A percentile compares a stretch with the other conserved stretches of the same genome.
phyloP scores from a whole-genome alignment of 495 filamentous ascomycete species.

The Penicillium macrosclerotiorum region DNA sequence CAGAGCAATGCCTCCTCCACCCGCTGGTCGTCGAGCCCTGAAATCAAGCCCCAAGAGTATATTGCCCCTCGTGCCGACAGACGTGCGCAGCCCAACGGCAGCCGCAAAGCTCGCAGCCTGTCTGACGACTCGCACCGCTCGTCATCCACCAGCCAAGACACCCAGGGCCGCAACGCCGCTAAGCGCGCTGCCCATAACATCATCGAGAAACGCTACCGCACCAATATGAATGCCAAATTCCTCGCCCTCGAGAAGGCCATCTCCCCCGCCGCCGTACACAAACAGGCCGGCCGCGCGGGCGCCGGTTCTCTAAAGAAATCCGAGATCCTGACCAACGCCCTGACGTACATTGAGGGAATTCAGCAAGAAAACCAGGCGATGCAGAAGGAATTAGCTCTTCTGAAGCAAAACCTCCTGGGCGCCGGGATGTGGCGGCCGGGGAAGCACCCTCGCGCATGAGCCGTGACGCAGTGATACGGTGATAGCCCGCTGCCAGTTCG shows the following conservation, averaged over 20 bases:
- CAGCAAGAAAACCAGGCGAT: conserved; percentile 42
- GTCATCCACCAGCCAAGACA: conserved; percentile 16
- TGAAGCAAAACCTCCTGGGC: conserved; percentile 36
- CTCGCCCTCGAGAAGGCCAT: conserved; percentile 44
- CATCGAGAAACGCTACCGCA: conserved; percentile 53
- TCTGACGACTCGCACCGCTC: conserved; percentile 32
- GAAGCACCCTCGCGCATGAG: conserved; percentile 13
- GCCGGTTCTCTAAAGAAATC: conserved; percentile 45
- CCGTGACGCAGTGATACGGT: too few species aligned
- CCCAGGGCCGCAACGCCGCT: conserved; percentile 39
- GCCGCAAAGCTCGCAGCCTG: conserved; percentile 32
- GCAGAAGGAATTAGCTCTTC: conserved; percentile 36
- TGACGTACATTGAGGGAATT: conserved; percentile 65
- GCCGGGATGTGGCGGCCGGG: conserved; percentile 30
- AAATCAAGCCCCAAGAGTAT: conserved; percentile 32
- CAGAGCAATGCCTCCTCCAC: conserved; percentile 15
- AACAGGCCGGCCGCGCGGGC: conserved; percentile 24
- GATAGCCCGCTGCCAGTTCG: too few species aligned
- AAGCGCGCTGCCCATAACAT: conserved; percentile 54
- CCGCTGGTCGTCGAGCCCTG: conserved; percentile 36
- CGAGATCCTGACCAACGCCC: conserved; percentile 63
- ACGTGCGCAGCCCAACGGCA: conserved; percentile 12
- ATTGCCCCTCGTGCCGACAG: conserved; percentile 14
- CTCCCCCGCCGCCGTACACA: conserved; percentile 24
- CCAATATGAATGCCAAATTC: conserved; percentile 55